These are phyloP conservation scores for Daldinia caldariorum DNA, from an alignment of 495 filamentous ascomycete genomes.

Conservation along the genomic window DNA sequence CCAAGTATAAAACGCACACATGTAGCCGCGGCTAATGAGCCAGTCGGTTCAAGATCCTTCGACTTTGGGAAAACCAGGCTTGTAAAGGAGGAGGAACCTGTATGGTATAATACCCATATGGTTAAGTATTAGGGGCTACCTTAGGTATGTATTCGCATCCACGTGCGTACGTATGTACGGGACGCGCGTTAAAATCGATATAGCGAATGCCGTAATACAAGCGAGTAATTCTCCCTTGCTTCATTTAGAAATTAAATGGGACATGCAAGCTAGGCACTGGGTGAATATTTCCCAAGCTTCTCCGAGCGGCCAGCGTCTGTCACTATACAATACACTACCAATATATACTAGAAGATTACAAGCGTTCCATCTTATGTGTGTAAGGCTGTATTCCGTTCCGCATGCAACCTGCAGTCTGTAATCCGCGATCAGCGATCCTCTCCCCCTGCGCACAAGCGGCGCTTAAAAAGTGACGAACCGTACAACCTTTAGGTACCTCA, in stretches of 20 bases:
- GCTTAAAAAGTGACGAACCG: conserved; percentile 38
- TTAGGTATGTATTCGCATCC: not conserved
- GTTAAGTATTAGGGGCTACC: too few species aligned
- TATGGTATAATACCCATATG: too few species aligned
- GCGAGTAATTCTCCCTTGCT: not conserved
- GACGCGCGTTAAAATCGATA: not conserved
- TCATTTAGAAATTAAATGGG: not conserved
- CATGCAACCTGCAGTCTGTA: conserved; percentile 9
- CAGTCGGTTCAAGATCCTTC: conserved; percentile 8
- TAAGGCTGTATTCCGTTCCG: conserved; percentile 3
- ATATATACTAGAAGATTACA: conserved; percentile 13
- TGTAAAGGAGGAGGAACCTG: too few species aligned
- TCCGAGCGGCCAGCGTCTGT: not conserved
- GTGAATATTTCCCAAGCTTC: too few species aligned
- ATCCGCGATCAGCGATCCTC: conserved; percentile 21
- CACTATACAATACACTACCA: not conserved
- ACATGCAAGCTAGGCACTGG: not conserved
- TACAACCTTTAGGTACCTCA: too few species aligned
- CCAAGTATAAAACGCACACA: conserved; percentile 5
- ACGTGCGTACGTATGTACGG: not conserved
- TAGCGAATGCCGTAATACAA: not conserved
- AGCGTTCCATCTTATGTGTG: conserved; percentile 9
- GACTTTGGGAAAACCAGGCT: not conserved
- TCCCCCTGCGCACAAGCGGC: conserved; percentile 30
- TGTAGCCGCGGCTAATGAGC: conserved; percentile 33